Base-by-base conservation (phyloP, 2,329 filamentous ascomycete genomes). In the Fusarium sp. region DNA sequence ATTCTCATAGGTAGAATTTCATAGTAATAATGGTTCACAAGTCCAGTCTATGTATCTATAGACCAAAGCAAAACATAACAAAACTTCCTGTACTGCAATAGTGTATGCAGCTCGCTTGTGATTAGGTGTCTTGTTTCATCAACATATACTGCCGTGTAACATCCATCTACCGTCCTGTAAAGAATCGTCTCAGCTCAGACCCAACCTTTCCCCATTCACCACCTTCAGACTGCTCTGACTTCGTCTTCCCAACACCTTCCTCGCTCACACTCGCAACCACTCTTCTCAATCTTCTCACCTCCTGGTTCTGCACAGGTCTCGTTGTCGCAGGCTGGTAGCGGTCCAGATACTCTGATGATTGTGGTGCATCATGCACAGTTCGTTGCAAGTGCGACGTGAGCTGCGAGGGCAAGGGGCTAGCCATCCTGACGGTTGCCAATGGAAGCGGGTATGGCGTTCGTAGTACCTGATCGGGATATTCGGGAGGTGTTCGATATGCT, bases 281-380 rank as follows among this genome's bases (percentile, higher is more conserved):
- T 11, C 63, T 55, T 16, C 54, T 65, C 26, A 68, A 20, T 26
- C 37, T 72, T 39, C 55, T 70, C 31, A 44, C 54, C 20, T 58
- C 62, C 10, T 33, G 47, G 7, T 24, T 63, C 43, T 62, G 50
- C 6, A 16, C 20, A 6, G 66, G 42, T 20, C 39, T 53, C 11
- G 55, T 49, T 53, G 64, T 65, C 41, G 63, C 37, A 21, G 77
- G 75, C 12, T 69, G 71, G 58, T 78, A 80, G 13, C 72, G 71
- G 5, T 81, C 78, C 21, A 80, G 58, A 44, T 77, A 80, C 61
- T 80, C 79, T 8, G 77, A 78, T 11, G 78, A 78, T 20, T 74
- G 74, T 7, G 69, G 60, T 31, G 72, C 64, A 24, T 57, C 58
- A 26, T 55, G 44, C 15, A 46, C 21, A 44, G 49, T 48, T 31